Base-by-base conservation (phyloP, 176 grass and related monocot species). In the Bonia amplexicaulis region DNA sequence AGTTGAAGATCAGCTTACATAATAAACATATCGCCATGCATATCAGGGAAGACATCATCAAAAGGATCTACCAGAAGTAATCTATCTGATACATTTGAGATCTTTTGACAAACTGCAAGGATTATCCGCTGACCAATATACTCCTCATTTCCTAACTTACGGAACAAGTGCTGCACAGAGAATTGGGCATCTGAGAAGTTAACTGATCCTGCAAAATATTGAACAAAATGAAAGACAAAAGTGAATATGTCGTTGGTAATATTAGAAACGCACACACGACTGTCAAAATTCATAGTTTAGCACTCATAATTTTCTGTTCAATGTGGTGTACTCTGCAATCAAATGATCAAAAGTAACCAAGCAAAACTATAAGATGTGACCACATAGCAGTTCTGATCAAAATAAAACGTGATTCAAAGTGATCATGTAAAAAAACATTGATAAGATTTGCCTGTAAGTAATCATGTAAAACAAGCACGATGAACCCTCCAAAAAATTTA, bases 71-170 rank as follows among this genome's bases (percentile, higher is more conserved):
- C n/a, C 54, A 98, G 76, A 87, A 93, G 87, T 71, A 98, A 86
- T 71, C 77, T 90, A 89, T 98, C 96, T 13, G 91, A 90, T 81
- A 83, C 57, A 84, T 74, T 86, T 59, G 93, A 90, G 81, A 93
- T 92, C 73, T 93, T 95, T 83, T 98, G 93, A 85, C 87, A 93
- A 86, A 98, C 69, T 74, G 83, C 69, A 73, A 98, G 80, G 25
- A 98, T 91, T 84, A 89, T 90, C 69, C 85, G 68, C 80, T 95
- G 96, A 89, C 96, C 89, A 87, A 98, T 63, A 72, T 90, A 98
- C 66, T 87, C 79, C 66, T 90, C 89, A 64, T 84, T 88, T 80
- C 96, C 96, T 74, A 98, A 78, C 80, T 90, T 95, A 51, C 88
- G 89, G 71, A 98, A 87, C 37, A 95, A 77, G 65, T 95, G 85